Evolutionary conservation across 2,329 filamentous ascomycete genomes (phyloP), one percentile per base, ranked within the genome.

Genomic region (Hysterium pulicare): DNA sequence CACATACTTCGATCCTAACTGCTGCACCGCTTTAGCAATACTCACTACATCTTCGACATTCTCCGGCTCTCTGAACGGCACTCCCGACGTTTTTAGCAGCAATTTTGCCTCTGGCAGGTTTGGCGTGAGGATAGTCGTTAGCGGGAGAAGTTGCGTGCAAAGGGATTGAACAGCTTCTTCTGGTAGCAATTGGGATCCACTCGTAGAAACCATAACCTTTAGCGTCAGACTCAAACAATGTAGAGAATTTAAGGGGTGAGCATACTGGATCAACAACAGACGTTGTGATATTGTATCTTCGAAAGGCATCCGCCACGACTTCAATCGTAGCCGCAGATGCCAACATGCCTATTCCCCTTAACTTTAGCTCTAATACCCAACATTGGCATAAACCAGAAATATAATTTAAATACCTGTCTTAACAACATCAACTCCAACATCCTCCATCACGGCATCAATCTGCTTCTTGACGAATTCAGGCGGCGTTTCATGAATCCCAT

Each of bases 121-220:
- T 23, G 87, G 87, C 0, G 87, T 90, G 15, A 90, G 68, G 10
- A 90, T 68, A 1, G 80, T 87, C 1, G 86, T 80, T 24, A 75
- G 63, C 1, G 84, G 82, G 7, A 91, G 72, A 4, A 93, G 68
- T 10, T 77, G 68, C 11, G 72, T 64, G 38, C 79, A 73, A 38
- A 91, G 68, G 6, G 76, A 75, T 9, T 72, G 62, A 23, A 89
- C 72, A n/a, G 87, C 85, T 7, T 78, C 71, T 28, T 76, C 64
- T 1, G 83, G 82, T 15, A 91, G 75, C 1, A 93, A 74, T 48
- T 79, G 72, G 7, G 84, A 78, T 19, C 87, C 87, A n/a, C 82
- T 87, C 1, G 87, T 91, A 21, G 87, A 85, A 8, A 96, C 81
- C 90, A 97, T 96, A 44, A 97, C 90, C 88, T 93, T 31, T 8